These are phyloP conservation scores for Pilasporangium apinafurcum DNA, from an alignment of 352 stramenopile species.

Conservation along the genomic window DNA sequence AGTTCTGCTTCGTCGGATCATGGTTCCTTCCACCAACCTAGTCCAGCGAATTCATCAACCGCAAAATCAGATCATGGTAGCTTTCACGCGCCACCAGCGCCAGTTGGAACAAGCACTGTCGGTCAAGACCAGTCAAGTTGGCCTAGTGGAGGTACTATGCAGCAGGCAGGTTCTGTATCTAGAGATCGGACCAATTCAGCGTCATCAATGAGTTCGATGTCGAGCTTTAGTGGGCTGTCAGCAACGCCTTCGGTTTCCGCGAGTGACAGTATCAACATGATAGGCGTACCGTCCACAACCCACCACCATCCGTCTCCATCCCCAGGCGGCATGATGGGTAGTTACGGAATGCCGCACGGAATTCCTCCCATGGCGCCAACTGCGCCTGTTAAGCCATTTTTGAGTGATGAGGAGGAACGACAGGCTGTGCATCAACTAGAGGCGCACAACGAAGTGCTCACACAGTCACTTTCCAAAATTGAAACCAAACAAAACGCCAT, in stretches of 20 bases:
- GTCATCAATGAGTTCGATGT: slow-evolving; percentile 35
- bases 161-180: too few relatives aligned
- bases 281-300: slow-evolving; percentile 2
- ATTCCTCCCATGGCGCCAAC: slow-evolving; percentile 1
- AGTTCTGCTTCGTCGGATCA: too few relatives aligned
- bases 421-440: slow-evolving; percentile 44
- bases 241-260: slow-evolving; percentile 8
- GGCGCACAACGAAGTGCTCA: slow-evolving; percentile 43
- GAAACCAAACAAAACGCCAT: slow-evolving; percentile 60
- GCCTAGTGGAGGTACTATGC: too few relatives aligned
- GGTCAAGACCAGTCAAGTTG: too few relatives aligned
- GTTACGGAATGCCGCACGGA: not conserved
- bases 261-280: slow-evolving; percentile 17
- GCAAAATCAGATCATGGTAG: too few relatives aligned
- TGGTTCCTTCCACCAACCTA: slow-evolving; percentile 8
- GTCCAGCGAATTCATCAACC: too few relatives aligned
- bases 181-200: slow-evolving; percentile 35
- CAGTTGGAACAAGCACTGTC: too few relatives aligned
- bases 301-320: slow-evolving; percentile 6
- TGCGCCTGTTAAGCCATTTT: slow-evolving; percentile 34
- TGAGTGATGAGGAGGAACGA: slow-evolving; percentile 51
- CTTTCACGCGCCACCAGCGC: too few relatives aligned
- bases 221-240: slow-evolving; percentile 20
- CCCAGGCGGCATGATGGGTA: slow-evolving; percentile 11
- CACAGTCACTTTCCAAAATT: slow-evolving; percentile 30